Evolutionary conservation across 2,329 filamentous ascomycete genomes (phyloP), one percentile per base, ranked within the genome.

Genomic region (Meredithiella fracta): DNA sequence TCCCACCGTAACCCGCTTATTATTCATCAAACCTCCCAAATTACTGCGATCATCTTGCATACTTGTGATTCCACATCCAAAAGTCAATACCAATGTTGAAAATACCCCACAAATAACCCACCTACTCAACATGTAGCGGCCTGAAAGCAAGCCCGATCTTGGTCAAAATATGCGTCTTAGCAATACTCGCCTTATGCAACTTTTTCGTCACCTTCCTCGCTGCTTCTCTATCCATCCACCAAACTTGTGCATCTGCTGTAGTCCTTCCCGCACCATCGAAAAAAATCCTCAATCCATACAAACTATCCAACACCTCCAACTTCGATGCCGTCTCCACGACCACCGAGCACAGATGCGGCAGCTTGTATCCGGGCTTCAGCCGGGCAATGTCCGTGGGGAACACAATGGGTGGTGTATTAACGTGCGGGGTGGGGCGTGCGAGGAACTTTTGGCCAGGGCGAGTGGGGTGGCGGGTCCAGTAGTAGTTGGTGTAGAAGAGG

Each of bases 331-430:
- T 40, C 29, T 55, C 29, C 6, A 55, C 44, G 6, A 55, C 25
- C 5, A 49, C 53, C 4, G 53, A 55, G 26, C 42, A 50, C 17
- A 55, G 53, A 26, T 47, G 38, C 1, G 53, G 53, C 25, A 55
- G 26, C 17, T 55, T 49, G 20, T 38, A 55, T 29, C 31, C 42
- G 4, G 44, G 4, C 9, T 47, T 31, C 9, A 55, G 26, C 11
- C 44, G 53, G 15, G 17, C 20, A 25, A 55, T 25, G 9, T 55
- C 25, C 5, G 47, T 37, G n/a, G 53, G 53, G 31, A 37, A 49
- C 3, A 55, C 9, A 17, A 53, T 25, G 6, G 14, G 5, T 1
- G 44, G 44, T 2, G 20, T 9, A 9, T 9, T 8, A 7, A 9
- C 23, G 44, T 11, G 5, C 17, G 44, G 6, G 17, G 20, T 49